Conservation (phyloP, 495 filamentous ascomycete species). For the Talaromyces wortmannii region DNA sequence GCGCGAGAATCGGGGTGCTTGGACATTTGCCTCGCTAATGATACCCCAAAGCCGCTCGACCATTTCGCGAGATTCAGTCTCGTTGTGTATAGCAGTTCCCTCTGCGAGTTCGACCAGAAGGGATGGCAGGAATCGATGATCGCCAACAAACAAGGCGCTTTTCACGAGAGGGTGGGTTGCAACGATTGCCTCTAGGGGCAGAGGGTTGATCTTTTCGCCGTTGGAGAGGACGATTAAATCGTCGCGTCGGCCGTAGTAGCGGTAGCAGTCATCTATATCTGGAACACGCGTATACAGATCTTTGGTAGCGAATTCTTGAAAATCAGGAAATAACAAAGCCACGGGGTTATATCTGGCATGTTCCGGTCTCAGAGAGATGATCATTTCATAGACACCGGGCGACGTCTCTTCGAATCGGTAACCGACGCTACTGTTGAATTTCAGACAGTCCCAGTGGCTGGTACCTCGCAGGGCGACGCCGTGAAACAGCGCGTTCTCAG, state of each 20-base stretch:
- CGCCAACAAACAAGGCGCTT: slow-evolving; percentile 43
- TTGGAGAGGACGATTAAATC: slow-evolving; percentile 59
- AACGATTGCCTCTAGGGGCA: slow-evolving; percentile 43
- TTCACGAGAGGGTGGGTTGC: slow-evolving; percentile 33
- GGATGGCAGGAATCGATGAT: too few relatives aligned
- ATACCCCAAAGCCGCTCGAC: slow-evolving; percentile 37
- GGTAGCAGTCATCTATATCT: slow-evolving; percentile 38
- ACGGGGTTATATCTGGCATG: slow-evolving; percentile 13
- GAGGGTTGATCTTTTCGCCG: slow-evolving; percentile 58
- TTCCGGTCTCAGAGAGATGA: slow-evolving; percentile 9
- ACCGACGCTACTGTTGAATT: not conserved
- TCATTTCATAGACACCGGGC: slow-evolving; percentile 35
- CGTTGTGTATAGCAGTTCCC: too few relatives aligned
- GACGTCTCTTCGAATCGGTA: slow-evolving; percentile 3
- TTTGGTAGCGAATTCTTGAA: slow-evolving; percentile 43
- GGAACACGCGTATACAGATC: slow-evolving; percentile 42
- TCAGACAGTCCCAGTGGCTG: not conserved
- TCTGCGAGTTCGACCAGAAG: too few relatives aligned
- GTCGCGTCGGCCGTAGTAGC: slow-evolving; percentile 45
- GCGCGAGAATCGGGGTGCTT: slow-evolving; percentile 28
- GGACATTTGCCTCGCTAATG: slow-evolving; percentile 38
- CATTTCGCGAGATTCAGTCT: not conserved
- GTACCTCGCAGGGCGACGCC: not conserved
- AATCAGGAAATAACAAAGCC: slow-evolving; percentile 22
- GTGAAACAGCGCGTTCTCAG: not conserved